Evolutionary conservation across 495 filamentous ascomycete genomes (phyloP), one percentile per base, ranked within the genome.

Genomic region (Trypethelium eluteriae): DNA sequence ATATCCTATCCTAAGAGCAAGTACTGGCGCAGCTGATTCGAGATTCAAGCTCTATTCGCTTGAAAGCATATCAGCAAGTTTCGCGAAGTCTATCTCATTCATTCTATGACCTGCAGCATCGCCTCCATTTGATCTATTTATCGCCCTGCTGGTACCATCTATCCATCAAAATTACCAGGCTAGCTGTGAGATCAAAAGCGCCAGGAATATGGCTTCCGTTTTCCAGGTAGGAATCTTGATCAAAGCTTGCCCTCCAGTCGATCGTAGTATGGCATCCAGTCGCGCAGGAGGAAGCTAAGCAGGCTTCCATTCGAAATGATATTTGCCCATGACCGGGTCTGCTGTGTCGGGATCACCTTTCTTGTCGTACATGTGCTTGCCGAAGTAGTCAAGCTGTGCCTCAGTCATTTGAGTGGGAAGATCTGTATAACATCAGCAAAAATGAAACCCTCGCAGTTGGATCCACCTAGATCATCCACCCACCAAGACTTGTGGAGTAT

Each of bases 301-400:
- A 62, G 80, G 75, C 68, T 82, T 84, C 82, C 80, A 86, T 68
- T 87, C 84, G 69, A 79, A 84, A 68, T 86, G 83, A 70, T 84
- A 78, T 68, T 77, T 76, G 12, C 84, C 83, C 66, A 77, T 83
- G 65, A 71, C 73, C 7, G 81, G 79, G 69, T 79, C 74, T n/a
- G 78, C 81, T 2, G 77, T 75, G 47, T 38, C 61, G 66, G 79
- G 76, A 41, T 82, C 78, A 2, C 75, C 78, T 71, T 80, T 83
- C 65, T 74, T 69, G 70, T 91, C 87, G 70, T 83, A 91, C 72
- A 81, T 82, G 72, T 90, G 87, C 10, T 81, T 81, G n/a, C 88
- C 88, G 68, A 92, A 91, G 68, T 85, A 90, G 73, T 91, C 87
- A 79, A 91, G 79, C 75, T 92, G 83, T 5, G 87, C 88, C 73